Base-by-base conservation (phyloP, 441 rosid species). In the Gossypium gossypioides region DNA sequence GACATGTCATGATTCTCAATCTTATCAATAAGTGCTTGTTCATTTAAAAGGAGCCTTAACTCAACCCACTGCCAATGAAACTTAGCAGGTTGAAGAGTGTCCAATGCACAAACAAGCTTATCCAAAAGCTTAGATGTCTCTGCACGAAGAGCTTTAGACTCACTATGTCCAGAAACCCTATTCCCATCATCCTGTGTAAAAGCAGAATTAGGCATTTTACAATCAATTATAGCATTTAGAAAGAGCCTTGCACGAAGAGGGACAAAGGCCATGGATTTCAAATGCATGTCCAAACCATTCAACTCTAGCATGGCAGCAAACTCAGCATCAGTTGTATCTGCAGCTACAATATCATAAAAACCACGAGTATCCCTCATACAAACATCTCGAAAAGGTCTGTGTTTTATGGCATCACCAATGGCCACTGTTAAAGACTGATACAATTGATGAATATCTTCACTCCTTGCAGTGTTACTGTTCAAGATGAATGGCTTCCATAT, bases 11-110 rank as follows among this genome's bases (percentile, higher is more conserved):
- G 90, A 72, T 76, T 79, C 66, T 93, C 97, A 48, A 91, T 88
- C 84, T 88, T 90, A 75, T 96, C 99, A 71, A 90, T 74, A n/a
- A 93, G 85, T 34, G 96, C 90, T 84, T 96, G 99, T 75, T 96
- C 99, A 68, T 96, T 91, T 82, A 96, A 85, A 77, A 96, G 98
- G 74, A 96, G 84, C 86, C 99, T 86, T 71, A 93, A 96, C 81
- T 96, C 99, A 81, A 96, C 83, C 98, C 98, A 96, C 80, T 96
- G 99, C 99, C 99, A 96, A 81, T 89, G 97, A 76, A 96, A 96
- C 76, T 89, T 93, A 34, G 98, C 99, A 79, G 99, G 97, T 75
- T 93, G 99, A 76, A 96, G 81, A 56, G 89, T 79, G 75, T 96
- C 94, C 76, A 96, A 79, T 24, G 89, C 89, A 69, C 81, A 81